Conservation (phyloP, 2,329 filamentous ascomycete species). For the Penicillium sp. region DNA sequence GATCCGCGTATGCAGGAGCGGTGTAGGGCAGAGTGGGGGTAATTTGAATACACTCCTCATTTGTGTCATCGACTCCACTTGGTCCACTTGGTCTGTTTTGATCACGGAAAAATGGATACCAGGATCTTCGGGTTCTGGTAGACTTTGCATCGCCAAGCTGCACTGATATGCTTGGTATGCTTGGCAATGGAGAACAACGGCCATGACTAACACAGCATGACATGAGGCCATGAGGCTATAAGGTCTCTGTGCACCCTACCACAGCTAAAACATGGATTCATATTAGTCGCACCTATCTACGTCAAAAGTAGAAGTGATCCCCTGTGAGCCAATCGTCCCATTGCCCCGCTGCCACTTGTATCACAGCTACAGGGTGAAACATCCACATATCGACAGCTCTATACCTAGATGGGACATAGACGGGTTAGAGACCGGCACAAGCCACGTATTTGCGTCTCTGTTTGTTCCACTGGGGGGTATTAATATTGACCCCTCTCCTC, state of each 20-base stretch:
- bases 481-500: background rate
- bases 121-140: background rate
- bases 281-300: background rate
- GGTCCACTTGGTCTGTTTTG: background rate
- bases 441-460: constrained; percentile 1
- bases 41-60: background rate
- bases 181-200: background rate
- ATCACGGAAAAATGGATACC: background rate
- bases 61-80: background rate
- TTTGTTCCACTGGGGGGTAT: background rate
- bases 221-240: background rate
- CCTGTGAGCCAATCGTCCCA: background rate
- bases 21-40: background rate
- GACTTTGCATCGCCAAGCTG: background rate
- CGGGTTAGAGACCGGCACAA: background rate
- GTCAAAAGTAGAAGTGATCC: background rate
- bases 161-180: background rate
- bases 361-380: background rate
- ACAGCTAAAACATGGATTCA: background rate
- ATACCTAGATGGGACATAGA: constrained; percentile 1
- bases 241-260: background rate
- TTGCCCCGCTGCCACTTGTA: background rate
- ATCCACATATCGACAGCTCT: constrained; percentile 1
- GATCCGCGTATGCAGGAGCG: background rate
- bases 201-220: background rate